phyloP scores from a whole-genome alignment of 805 yeast species.

The Ogataea salicorniae region DNA sequence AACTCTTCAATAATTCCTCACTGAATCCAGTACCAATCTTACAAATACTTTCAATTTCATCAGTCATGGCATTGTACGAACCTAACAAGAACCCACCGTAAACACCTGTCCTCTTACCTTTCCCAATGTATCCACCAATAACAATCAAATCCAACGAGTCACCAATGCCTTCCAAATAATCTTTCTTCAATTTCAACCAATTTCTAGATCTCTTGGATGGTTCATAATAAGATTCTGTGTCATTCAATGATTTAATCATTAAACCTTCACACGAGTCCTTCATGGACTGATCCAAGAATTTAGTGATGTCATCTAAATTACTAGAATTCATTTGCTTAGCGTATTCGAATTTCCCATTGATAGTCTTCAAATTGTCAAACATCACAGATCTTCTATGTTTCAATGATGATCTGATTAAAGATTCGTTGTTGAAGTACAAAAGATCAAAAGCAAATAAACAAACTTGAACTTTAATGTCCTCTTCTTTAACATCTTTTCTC shows the following conservation, averaged over 20 bases:
- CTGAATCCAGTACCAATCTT: conserved; percentile 97
- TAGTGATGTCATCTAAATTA: conserved; percentile 69
- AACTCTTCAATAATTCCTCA: conserved; percentile 66
- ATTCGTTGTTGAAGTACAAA: conserved; percentile 65
- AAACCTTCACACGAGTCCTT: conserved; percentile 91
- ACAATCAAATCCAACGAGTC: conserved; percentile 93
- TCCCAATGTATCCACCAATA: conserved; percentile 88
- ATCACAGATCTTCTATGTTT: conserved; percentile 64
- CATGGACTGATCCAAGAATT: conserved; percentile 82
- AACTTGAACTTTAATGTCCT: conserved; percentile 84
- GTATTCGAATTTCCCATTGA: conserved; percentile 74
- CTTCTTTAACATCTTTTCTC: conserved; percentile 84
- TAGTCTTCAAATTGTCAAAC: conserved; percentile 47
- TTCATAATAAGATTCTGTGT: conserved; percentile 77
- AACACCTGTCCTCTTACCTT: conserved; percentile 90
- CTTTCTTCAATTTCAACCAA: conserved; percentile 94
- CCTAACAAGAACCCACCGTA: conserved; percentile 94
- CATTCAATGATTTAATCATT: conserved; percentile 88
- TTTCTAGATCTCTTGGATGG: conserved; percentile 93
- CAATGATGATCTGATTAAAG: conserved; percentile 62
- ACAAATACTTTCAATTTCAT: conserved; percentile 92
- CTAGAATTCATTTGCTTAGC: conserved; percentile 73
- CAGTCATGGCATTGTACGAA: conserved; percentile 83
- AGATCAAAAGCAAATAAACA: conserved; percentile 92
- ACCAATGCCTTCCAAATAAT: conserved; percentile 91